Evolutionary conservation across 805 yeast species (phyloP), one percentile per base, ranked within the genome.

Genomic region (Candida yuanshanica): DNA sequence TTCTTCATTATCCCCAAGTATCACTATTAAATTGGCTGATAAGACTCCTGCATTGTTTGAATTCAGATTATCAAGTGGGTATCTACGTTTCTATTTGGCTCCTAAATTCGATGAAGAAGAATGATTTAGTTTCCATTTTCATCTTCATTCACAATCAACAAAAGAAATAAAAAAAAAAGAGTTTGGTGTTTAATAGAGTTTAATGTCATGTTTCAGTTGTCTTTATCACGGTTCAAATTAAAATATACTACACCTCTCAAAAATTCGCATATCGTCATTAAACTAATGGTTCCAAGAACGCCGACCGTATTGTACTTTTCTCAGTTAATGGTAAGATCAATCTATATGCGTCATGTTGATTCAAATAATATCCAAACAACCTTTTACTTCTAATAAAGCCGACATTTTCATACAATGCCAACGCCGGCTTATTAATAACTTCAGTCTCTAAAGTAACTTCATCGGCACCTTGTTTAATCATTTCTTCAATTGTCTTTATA

Each of bases 31-130:
- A 65, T 75, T 93, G 58, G 85, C 95, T 16, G 91, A 84, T 57
- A 88, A 85, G 60, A 81, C 93, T 13, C 99, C 99, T 25, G 95
- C 97, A 33, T 70, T 89, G 63, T 88, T 93, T 59, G 97, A 91
- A 69, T 93, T 83, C 69, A 83, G 83, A 65, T 72, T 93, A 60
- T 81, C 88, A 48, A 84, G 91, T 64, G 99, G 99, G 41, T 86
- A 87, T 66, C 72, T 93, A 63, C 83, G 96, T 63, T 93, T 85
- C 77, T 93, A 86, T 77, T 76, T 93, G 64, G 99, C 99, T 54
- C 99, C 99, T 45, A 91, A 93, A 75, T 88, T 93, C 62, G 96
- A 85, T 51, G 98, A 90, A 49, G 95, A 86, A 49, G 93, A 85
- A 50, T 78, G 68, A 59, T 23, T 38, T 37, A 41, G 33, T 36